Conservation (phyloP, 2,329 filamentous ascomycete genomes). For the Diaporthe humulicola region DNA sequence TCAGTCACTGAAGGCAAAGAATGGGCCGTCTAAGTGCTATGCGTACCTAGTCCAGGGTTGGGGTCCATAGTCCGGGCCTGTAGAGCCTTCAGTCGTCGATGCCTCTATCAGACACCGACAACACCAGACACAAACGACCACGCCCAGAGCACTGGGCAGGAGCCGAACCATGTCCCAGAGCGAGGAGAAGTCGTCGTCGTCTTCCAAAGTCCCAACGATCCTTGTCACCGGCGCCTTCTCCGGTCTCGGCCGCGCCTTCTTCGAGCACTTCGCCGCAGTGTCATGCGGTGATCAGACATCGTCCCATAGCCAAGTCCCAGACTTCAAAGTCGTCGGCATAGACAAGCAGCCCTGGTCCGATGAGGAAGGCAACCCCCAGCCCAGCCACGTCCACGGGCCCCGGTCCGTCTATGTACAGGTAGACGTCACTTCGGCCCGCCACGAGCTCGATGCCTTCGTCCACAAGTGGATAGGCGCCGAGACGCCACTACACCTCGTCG, state of each 20-base stretch:
- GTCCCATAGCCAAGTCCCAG: too few relatives aligned
- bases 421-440: conserved; percentile 29
- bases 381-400: conserved; percentile 1
- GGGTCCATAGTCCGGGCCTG: neutral
- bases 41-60: neutral
- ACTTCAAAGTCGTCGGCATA: conserved; percentile 26
- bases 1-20: too few relatives aligned
- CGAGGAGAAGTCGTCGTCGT: neutral
- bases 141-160: too few relatives aligned
- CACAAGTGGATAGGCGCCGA: conserved; percentile 8
- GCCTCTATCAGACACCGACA: too few relatives aligned
- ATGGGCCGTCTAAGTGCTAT: too few relatives aligned
- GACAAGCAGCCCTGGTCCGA: conserved; percentile 30
- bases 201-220: neutral
- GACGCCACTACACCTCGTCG: conserved; percentile 28
- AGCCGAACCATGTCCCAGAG: neutral
- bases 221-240: conserved; percentile 37
- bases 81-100: neutral
- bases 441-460: conserved; percentile 1
- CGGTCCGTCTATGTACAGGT: conserved; percentile 19
- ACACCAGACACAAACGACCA: too few relatives aligned
- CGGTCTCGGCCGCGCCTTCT: conserved; percentile 38
- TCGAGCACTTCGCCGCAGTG: conserved; percentile 32
- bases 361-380: neutral
- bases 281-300: neutral